Base-by-base conservation (phyloP, 2,329 filamentous ascomycete species). In the Xylariaceae sp. region DNA sequence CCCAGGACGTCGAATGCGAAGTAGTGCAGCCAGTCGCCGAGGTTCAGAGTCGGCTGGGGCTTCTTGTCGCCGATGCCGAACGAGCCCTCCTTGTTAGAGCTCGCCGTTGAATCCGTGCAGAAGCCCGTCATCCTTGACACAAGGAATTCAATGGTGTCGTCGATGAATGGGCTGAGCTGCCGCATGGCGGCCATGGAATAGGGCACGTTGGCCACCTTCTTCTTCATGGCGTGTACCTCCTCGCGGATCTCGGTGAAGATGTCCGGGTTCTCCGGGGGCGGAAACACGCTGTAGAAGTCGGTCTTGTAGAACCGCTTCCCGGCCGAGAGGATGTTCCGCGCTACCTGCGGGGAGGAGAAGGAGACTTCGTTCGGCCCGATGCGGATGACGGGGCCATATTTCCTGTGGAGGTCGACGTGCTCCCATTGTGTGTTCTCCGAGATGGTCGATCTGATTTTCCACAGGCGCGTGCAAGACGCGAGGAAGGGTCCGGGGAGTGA, bases 231-330 rank as follows among this genome's bases (percentile, higher is more conserved):
- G 66, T 85, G 82, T n/a, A 81, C 78, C 6, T 78, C 74, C 69
- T 84, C 81, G 50, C 80, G 74, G 14, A 75, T 78, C 67, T 84
- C 82, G 36, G 82, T 84, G 70, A 84, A 84, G 67, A 84, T 83
- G 58, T 84, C 82, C 5, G 82, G 81, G 70, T 84, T 83, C 69
- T 82, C 80, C 0, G 79, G 77, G 3, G 82, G 82, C 26, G 81
- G 81, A 65, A 84, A 84, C 6, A 84, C 81, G 34, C 68, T 72
- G 65, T 83, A 83, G 61, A 82, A 83, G 54, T 76, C 70, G 3
- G 80, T 82, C 73, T 83, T 83, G 71, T 78, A 75, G 70, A 82
- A 82, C 17, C 78, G 74, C 67, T 80, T 81, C 6, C 81, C 81
- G 0, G 79, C 79, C 40, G 75, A 75, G 24, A 82, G 71, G 11